A percentile compares a stretch with the other conserved stretches of the same genome.
Evolutionary conservation across 768 basidiomycete species (phyloP).

Genomic region (Mycena amicta): DNA sequence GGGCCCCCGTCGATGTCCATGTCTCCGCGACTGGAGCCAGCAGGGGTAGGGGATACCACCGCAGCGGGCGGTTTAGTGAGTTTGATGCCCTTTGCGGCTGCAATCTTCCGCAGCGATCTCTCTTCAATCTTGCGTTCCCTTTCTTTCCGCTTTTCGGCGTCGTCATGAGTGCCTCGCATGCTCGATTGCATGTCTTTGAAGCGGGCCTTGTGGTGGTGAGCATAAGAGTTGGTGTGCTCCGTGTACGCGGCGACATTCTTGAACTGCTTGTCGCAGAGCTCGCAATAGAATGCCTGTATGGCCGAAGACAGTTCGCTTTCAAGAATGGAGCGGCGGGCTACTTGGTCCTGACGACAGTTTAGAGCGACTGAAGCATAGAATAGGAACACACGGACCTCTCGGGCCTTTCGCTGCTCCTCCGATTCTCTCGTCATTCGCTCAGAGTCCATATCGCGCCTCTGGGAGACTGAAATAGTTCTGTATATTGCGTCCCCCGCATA

Average conservation of each 20-base stretch:
- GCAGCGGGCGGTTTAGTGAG: constrained; percentile 48
- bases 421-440: constrained; percentile 82
- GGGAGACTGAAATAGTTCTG: constrained; percentile 50
- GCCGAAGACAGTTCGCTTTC: constrained; percentile 68
- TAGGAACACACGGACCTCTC: constrained; percentile 55
- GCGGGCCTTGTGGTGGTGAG: constrained; percentile 84
- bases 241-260: constrained; percentile 85
- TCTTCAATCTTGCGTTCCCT: constrained; percentile 87
- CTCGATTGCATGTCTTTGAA: constrained; percentile 82
- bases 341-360: constrained; percentile 49
- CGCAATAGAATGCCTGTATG: constrained; percentile 77
- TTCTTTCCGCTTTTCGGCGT: constrained; percentile 75
- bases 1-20: constrained; percentile 35
- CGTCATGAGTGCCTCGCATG: constrained; percentile 66
- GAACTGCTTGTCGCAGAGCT: constrained; percentile 86
- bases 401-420: constrained; percentile 69
- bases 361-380: not conserved
- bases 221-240: constrained; percentile 88
- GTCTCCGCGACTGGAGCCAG: constrained; percentile 26
- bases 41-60: constrained; percentile 20
- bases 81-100: constrained; percentile 79
- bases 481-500: not conserved
- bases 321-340: constrained; percentile 66
- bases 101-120: constrained; percentile 81
- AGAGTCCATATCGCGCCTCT: constrained; percentile 77